Base-by-base conservation (phyloP, 176 grass and related monocot species). In the Cocos nucifera region DNA sequence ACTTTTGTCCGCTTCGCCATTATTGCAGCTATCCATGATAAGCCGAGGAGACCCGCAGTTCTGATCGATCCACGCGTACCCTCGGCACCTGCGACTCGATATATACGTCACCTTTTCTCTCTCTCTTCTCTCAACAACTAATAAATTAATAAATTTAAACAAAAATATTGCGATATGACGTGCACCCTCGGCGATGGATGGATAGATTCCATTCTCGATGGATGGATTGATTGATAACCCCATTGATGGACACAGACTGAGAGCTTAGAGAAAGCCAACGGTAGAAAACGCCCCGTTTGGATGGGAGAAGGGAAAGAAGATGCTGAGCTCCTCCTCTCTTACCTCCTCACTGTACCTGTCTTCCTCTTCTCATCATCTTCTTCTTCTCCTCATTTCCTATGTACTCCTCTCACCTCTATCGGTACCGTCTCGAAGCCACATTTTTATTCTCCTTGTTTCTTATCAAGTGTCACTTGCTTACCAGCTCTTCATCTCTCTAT, bases 361-460 rank as follows among this genome's bases (percentile, higher is more conserved):
- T 23, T 59, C 49, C 51, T 19, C 26, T 20, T 44, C n/a, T 19
- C 49, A 2, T 27, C 29, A 32, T 57, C 56, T 7, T 19, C 10
- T 0, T n/a, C 61, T 69, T 27, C 71, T 32, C 39, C 27, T 18
- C 26, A 53, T 72, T 20, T 57, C 49, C 67, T 24, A 82, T 82
- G 79, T 82, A 77, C 73, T 72, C 78, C 1, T 68, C 72, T 18
- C 77, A 69, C 26, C 65, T 77, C 49, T 82, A 66, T 70, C 66
- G 73, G 79, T 82, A 72, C 60, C 58, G 27, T 30, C 22, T 76
- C 62, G 25, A 53, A 30, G 61, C 15, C 10, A 8, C 30, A 1
- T 8, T 5, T 3, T 32, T 76, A 65, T 59, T 27, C 44, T 67
- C 57, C 22, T 55, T 50, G 22, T 26, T 17, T 26, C 16, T 21